Percentiles rank a stretch among this genome's conserved stretches.
phyloP scores from a whole-genome alignment of 371 early-diverging fungal species.

The Mucor circinelloides region DNA sequence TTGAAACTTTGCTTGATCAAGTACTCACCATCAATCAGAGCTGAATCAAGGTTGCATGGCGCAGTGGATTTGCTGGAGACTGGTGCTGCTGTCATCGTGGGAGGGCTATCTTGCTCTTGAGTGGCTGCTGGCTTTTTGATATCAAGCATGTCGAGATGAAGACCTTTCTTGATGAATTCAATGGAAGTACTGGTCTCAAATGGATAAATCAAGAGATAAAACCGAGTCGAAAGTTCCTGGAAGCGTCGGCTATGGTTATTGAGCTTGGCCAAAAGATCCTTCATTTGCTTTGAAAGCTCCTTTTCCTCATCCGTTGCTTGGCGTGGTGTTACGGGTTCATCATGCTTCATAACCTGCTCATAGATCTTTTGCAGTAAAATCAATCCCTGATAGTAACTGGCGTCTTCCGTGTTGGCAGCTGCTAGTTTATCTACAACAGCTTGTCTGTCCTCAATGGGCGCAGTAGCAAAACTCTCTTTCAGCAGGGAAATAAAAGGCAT shows the following conservation, averaged over 20 bases:
- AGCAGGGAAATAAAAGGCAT: slow-evolving; percentile 20
- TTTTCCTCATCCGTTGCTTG: slow-evolving; percentile 24
- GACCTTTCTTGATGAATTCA: slow-evolving; percentile 26
- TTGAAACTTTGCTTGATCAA: slow-evolving; percentile 12
- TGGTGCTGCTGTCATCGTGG: not conserved
- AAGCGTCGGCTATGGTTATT: not conserved
- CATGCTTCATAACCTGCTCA: slow-evolving; percentile 10
- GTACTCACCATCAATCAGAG: slow-evolving; percentile 7
- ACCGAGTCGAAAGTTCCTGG: slow-evolving; percentile 31
- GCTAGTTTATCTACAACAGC: slow-evolving; percentile 18
- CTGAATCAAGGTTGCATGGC: slow-evolving; percentile 10
- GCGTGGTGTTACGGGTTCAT: slow-evolving; percentile 17
- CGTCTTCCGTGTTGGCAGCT: slow-evolving; percentile 32
- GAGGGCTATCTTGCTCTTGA: not conserved
- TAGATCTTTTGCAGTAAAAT: slow-evolving; percentile 37
- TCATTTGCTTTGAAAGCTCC: slow-evolving; percentile 24
- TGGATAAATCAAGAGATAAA: slow-evolving; percentile 35
- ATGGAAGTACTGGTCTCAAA: slow-evolving; percentile 22
- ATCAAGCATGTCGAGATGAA: slow-evolving; percentile 14
- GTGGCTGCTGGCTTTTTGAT: not conserved
- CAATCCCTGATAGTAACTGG: slow-evolving; percentile 40
- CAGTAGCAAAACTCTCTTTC: slow-evolving; percentile 23
- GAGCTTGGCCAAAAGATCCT: slow-evolving; percentile 5
- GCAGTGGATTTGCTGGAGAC: slow-evolving; percentile 1
- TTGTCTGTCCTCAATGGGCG: slow-evolving; percentile 18